A percentile compares a stretch with the other conserved stretches of the same genome.
These are phyloP conservation scores for Trichoderma atrobrunneum DNA, from an alignment of 2,329 filamentous ascomycete genomes.

Conservation along the genomic window DNA sequence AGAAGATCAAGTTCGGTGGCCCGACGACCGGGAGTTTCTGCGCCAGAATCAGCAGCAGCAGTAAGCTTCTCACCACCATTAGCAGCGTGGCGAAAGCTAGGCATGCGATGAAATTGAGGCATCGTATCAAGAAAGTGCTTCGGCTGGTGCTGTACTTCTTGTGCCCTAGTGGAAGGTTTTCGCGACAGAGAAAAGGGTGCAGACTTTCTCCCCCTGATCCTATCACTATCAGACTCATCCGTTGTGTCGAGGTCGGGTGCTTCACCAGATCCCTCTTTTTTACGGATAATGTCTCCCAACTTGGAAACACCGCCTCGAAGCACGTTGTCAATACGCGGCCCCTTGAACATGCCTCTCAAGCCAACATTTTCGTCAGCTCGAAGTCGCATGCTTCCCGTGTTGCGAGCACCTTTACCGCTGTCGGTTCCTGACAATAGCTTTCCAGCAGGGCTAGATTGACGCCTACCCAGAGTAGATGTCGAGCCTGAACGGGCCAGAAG, in stretches of 20 bases:
- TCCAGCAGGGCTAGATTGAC: conserved; percentile 24
- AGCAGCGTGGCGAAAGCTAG: conserved; percentile 26
- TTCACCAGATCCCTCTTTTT: conserved; percentile 43
- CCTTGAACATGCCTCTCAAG: conserved; percentile 71
- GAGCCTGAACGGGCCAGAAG: conserved; percentile 25
- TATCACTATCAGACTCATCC: conserved; percentile 50
- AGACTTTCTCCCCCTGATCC: conserved; percentile 38
- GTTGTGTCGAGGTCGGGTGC: conserved; percentile 41
- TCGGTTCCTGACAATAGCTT: conserved; percentile 30
- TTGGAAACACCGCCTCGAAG: conserved; percentile 60
- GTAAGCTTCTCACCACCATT: conserved; percentile 22
- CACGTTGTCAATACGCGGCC: conserved; percentile 68
- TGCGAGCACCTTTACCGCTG: conserved; percentile 29
- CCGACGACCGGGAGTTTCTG: conserved; percentile 32
- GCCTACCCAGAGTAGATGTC: conserved; percentile 21
- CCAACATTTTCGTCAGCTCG: conserved; percentile 35
- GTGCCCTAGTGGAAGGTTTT: conserved; percentile 32
- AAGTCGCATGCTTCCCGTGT: conserved; percentile 48
- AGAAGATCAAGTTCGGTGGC: conserved; percentile 47
- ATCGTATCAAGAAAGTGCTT: conserved; percentile 52
- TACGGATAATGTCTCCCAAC: conserved; percentile 57
- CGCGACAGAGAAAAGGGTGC: conserved; percentile 37
- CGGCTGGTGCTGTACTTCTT: conserved; percentile 30
- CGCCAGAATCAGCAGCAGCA: conserved; percentile 18
- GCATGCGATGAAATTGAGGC: conserved; percentile 46